Evolutionary conservation across 2,329 filamentous ascomycete genomes (phyloP), one percentile per base, ranked within the genome.

Genomic region (Phialophora verrucosa): DNA sequence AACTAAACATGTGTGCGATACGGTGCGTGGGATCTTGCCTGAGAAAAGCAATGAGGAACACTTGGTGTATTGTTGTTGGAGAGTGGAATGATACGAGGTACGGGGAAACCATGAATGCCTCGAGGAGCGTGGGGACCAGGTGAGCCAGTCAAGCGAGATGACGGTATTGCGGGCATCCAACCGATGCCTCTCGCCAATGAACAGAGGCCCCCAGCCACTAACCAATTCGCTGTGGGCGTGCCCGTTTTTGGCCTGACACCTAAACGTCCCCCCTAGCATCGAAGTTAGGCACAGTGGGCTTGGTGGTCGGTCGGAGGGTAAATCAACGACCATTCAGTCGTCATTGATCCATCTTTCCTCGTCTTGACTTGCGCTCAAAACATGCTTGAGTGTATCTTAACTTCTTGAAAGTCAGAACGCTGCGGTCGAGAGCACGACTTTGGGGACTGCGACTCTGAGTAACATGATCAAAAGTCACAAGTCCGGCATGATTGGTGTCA

Each of bases 31-130:
- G 60, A 47, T 27, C 27, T 23, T 25, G 47, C 6, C 53, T 56
- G 23, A 56, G 51, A 56, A 49, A 56, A 62, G 60, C 60, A 62
- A 56, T 50, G 35, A 56, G 47, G 51, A 53, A 8, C 35, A 47
- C 42, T 14, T 8, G 50, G 49, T 27, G 49, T n/a, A 56, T 20
- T 53, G 42, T 35, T 35, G 32, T 61, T 53, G 49, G 49, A 53
- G 59, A 31, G 47, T 53, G 31, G 49, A 61, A 61, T 25, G 59
- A 61, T 61, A 61, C 59, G 23, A 61, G 59, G 59, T 53, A 54
- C 59, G 59, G n/a, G 29, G 35, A 23, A 27, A 51, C 49, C 20
- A 10, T 11, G 27, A 55, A 31, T 27, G 49, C 49, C 38, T 44
- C 38, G 49, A 51, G 49, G 49, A 51, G 32, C 31, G 25, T 29